Evolutionary conservation across 1,139 yeast species (phyloP), one percentile per base, ranked within the genome.

Genomic region (Meyerozyma elateridarum): DNA sequence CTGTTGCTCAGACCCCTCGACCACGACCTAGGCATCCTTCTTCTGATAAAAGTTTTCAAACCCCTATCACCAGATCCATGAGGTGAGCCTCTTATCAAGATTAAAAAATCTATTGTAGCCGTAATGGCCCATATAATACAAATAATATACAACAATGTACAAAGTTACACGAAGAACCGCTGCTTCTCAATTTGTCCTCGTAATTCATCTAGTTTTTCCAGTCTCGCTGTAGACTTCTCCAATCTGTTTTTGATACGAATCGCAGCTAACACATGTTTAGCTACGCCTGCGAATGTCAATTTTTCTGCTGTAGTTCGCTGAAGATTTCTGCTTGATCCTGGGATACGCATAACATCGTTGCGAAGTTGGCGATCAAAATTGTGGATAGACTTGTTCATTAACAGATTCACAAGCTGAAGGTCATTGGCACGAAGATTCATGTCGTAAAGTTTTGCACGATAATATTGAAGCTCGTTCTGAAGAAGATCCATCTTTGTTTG

Each of bases 221-320:
- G 52, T 22, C 70, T 49, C 30, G 38, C 45, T 25, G 50, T 50
- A 3, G 60, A 49, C 36, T 48, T 54, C 32, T 57, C 52, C 5
- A 45, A 42, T 36, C 78, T 51, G 28, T 60, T 67, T 42, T 59
- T 66, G 16, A 81, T 60, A 35, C 79, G 57, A 6, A 79, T 70
- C 22, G 65, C 59, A 1, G 85, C 82, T 39, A 80, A 53, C 5
- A 79, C 85, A 39, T 70, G 63, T 36, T 64, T 60, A 5, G 81
- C 77, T 26, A 70, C 58, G 36, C 73, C 61, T 11, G 59, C 36
- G 26, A 41, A 51, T 1, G 61, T 56, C 30, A 53, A 48, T 40
- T 51, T 45, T 8, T 12, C 6, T 9, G 17, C 15, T 7, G 16
- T 14, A 6, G n/a, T 17, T 8, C 26, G 13, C 12, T 12, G 13